These are phyloP conservation scores for Polychaeton citri DNA, from an alignment of 2,329 filamentous ascomycete genomes.

Conservation along the genomic window DNA sequence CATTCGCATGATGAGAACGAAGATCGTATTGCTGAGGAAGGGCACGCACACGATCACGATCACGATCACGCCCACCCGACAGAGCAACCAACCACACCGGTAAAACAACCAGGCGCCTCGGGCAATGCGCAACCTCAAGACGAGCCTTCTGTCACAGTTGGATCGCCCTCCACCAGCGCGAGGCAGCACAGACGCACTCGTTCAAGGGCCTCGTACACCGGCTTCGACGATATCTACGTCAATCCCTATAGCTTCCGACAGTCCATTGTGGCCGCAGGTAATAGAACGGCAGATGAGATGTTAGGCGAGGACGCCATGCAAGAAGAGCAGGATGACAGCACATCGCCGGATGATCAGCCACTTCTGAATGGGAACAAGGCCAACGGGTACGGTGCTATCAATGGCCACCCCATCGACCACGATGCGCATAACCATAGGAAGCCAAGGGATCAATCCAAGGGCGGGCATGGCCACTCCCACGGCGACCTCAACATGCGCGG, in stretches of 20 bases:
- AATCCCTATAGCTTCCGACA: slow-evolving; percentile 84
- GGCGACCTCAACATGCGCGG: slow-evolving; percentile 89
- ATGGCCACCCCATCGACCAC: slow-evolving; percentile 23
- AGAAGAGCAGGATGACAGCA: slow-evolving; percentile 20
- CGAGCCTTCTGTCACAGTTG: slow-evolving; percentile 14
- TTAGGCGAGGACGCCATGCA: slow-evolving; percentile 39
- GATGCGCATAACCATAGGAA: slow-evolving; percentile 65
- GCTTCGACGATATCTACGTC: slow-evolving; percentile 60
- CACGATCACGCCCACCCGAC: slow-evolving; percentile 31
- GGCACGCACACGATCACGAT: slow-evolving; percentile 39
- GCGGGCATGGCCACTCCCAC: slow-evolving; percentile 61
- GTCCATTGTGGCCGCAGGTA: slow-evolving; percentile 78
- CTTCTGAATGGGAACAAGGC: slow-evolving; percentile 21
- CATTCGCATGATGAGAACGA: slow-evolving; percentile 26
- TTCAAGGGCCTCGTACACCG: slow-evolving; percentile 35
- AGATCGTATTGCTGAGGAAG: slow-evolving; percentile 33
- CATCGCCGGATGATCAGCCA: slow-evolving; percentile 15
- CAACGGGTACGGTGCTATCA: slow-evolving; percentile 14
- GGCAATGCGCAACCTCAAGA: slow-evolving; percentile 13
- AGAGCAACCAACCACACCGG: slow-evolving; percentile 34
- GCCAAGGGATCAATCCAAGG: slow-evolving; percentile 45
- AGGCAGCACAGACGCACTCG: slow-evolving; percentile 48
- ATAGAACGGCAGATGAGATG: slow-evolving; percentile 42
- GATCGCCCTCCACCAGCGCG: slow-evolving; percentile 23
- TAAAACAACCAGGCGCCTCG: background rate